These are phyloP conservation scores for Podospora didyma DNA, from an alignment of 495 filamentous ascomycete genomes.

Conservation along the genomic window DNA sequence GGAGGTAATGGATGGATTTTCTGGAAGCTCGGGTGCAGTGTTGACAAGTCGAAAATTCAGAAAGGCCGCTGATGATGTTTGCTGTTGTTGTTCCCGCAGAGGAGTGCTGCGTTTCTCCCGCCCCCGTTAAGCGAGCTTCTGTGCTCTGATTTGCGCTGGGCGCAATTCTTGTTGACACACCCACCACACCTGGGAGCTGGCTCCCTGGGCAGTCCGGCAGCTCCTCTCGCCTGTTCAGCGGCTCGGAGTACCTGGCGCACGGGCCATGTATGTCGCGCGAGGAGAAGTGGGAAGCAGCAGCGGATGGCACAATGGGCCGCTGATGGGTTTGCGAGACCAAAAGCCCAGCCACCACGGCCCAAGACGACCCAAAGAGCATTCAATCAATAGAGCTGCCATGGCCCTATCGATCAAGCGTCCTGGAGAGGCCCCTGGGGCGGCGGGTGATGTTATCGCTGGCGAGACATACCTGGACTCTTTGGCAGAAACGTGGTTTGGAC, in stretches of 20 bases:
- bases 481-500: not conserved
- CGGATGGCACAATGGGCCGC: no score
- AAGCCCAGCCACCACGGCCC: not conserved
- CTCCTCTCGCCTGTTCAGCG: no score
- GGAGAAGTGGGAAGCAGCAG: no score
- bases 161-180: constrained; percentile 17
- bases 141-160: constrained; percentile 4
- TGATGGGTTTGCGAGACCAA: not conserved
- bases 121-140: constrained; percentile 16
- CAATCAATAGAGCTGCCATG: not conserved
- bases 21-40: constrained; percentile 14
- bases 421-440: no score
- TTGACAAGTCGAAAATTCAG: constrained; percentile 36
- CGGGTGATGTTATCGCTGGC: constrained; percentile 5
- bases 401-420: constrained; percentile 3
- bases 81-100: constrained; percentile 21
- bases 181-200: not conserved
- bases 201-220: no score
- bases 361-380: not conserved
- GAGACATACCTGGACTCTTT: constrained; percentile 13
- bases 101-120: constrained; percentile 2
- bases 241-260: no score
- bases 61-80: constrained; percentile 25
- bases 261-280: constrained; percentile 8
- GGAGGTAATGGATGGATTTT: constrained; percentile 18